Evolutionary conservation across 1,284 basidiomycete species (phyloP).

Genomic region (Fomitopsis schrenkii): DNA sequence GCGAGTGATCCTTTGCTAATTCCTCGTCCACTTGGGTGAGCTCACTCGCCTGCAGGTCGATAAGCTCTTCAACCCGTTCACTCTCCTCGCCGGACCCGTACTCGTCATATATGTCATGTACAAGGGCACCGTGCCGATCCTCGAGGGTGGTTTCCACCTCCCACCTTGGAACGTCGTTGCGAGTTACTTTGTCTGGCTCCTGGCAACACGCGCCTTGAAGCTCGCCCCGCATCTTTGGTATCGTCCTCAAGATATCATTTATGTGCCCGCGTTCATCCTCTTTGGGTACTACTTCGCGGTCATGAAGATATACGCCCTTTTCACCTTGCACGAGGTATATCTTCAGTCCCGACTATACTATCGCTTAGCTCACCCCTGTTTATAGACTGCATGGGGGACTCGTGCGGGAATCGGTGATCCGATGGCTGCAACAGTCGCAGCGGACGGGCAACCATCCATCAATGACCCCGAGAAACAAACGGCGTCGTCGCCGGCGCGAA

Average conservation of each 20-base stretch:
- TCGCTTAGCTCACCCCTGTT: background rate
- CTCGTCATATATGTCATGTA: conserved; percentile 75
- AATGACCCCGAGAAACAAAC: background rate
- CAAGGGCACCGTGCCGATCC: conserved; percentile 70
- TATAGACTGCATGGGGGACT: conserved; percentile 85
- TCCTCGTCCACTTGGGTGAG: background rate
- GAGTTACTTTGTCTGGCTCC: conserved; percentile 78
- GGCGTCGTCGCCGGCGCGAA: background rate
- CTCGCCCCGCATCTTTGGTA: conserved; percentile 86
- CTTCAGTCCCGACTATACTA: background rate
- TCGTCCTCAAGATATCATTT: conserved; percentile 80
- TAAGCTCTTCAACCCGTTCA: conserved; percentile 89
- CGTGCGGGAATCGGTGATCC: conserved; percentile 86
- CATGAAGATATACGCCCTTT: conserved; percentile 31
- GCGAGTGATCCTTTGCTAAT: conserved; percentile 32
- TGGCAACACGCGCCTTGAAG: conserved; percentile 82
- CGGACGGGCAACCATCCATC: conserved; percentile 28
- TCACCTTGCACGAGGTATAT: conserved; percentile 30
- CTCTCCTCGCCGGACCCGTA: conserved; percentile 77
- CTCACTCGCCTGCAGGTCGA: conserved; percentile 51
- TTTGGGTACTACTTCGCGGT: conserved; percentile 74
- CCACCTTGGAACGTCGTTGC: conserved; percentile 85
- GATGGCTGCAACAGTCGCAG: conserved; percentile 64
- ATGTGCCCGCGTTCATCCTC: conserved; percentile 87
- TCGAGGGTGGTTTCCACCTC: conserved; percentile 80